phyloP scores from a whole-genome alignment of 2,329 filamentous ascomycete species.

The Scytalidium sp. region DNA sequence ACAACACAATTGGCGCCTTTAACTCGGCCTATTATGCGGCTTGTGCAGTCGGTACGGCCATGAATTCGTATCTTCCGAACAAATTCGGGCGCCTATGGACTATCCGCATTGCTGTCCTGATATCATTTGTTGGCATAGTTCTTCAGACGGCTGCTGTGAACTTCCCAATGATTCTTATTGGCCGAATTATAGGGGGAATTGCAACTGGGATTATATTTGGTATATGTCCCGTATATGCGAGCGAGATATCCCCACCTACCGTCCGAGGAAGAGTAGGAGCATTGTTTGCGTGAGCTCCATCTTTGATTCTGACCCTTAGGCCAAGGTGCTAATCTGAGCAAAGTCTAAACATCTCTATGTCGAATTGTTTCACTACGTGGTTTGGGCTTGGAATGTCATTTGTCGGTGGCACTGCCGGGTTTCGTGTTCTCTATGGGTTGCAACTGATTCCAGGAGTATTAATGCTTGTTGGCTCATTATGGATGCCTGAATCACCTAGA shows the following conservation, averaged over 20 bases:
- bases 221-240: constrained; percentile 52
- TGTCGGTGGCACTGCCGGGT: background rate
- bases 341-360: constrained; percentile 22
- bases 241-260: constrained; percentile 58
- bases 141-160: background rate
- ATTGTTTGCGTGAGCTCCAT: constrained; percentile 50
- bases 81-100: background rate
- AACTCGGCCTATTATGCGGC: background rate
- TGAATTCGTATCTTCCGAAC: background rate
- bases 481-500: constrained; percentile 69
- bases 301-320: constrained; percentile 63
- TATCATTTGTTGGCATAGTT: background rate
- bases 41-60: background rate
- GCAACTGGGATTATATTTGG: background rate
- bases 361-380: background rate
- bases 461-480: constrained; percentile 53
- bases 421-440: constrained; percentile 50
- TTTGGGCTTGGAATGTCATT: background rate
- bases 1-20: background rate
- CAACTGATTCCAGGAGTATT: constrained; percentile 66
- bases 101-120: background rate
- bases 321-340: constrained; percentile 63
- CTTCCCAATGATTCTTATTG: background rate
- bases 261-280: constrained; percentile 63
- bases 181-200: background rate